A percentile compares a stretch with the other conserved stretches of the same genome.
These are phyloP conservation scores for Leccinellum rugosiceps DNA, from an alignment of 768 basidiomycete species.

Conservation along the genomic window DNA sequence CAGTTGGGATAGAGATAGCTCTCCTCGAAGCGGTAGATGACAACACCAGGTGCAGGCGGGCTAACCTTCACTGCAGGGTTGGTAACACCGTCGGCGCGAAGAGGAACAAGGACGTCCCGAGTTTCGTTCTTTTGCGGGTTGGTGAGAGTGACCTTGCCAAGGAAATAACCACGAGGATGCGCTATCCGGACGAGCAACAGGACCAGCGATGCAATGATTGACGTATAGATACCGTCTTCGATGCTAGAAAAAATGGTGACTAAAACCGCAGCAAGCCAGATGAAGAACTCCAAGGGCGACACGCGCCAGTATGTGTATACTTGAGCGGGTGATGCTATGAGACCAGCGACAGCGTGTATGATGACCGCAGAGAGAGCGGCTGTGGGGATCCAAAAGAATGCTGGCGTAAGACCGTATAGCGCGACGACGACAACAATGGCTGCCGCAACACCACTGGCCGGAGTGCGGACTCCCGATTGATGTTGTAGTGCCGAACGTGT, in stretches of 20 bases:
- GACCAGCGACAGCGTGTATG: constrained; percentile 86
- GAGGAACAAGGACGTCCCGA: constrained; percentile 84
- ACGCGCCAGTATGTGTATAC: constrained; percentile 92
- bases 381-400: constrained; percentile 87
- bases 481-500: constrained; percentile 96
- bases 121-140: constrained; percentile 35
- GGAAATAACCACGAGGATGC: constrained; percentile 84
- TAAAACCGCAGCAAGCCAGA: constrained; percentile 83
- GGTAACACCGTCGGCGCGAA: constrained; percentile 55
- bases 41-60: constrained; percentile 78
- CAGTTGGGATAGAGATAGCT: constrained; percentile 85
- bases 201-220: constrained; percentile 73
- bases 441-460: constrained; percentile 81
- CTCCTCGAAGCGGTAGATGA: constrained; percentile 92
- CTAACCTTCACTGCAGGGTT: constrained; percentile 70
- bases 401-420: constrained; percentile 88
- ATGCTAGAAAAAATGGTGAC: constrained; percentile 92
- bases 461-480: constrained; percentile 97
- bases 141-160: constrained; percentile 74
- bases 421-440: constrained; percentile 90
- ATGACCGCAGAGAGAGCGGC: constrained; percentile 90
- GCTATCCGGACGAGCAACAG: constrained; percentile 86
- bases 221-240: constrained; percentile 89
- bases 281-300: constrained; percentile 88
- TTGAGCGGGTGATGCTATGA: constrained; percentile 80